A percentile compares a stretch with the other conserved stretches of the same genome.
phyloP scores from a whole-genome alignment of 2,329 filamentous ascomycete genomes.

The Ceratocystis papillata region DNA sequence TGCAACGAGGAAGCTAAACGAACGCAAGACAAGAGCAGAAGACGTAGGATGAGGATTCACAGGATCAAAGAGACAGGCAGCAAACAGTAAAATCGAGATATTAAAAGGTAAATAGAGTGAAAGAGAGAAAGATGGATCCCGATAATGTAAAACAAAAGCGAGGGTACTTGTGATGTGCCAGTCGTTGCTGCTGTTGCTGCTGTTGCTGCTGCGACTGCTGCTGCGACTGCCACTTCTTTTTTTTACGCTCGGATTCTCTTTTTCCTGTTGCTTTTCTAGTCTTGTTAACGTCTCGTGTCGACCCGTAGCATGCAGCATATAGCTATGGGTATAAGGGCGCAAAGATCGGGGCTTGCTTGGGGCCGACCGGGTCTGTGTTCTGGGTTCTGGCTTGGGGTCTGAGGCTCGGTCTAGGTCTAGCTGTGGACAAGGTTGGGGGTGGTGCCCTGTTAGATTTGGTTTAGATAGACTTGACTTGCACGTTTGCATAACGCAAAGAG shows the following conservation, averaged over 20 bases:
- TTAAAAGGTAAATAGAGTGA: not conserved
- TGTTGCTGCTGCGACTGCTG: not conserved
- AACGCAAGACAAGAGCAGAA: conserved; percentile 10
- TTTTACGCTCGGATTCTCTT: conserved; percentile 11
- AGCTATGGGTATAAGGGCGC: not conserved
- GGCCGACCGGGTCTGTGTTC: too few relatives aligned
- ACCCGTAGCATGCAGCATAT: not conserved
- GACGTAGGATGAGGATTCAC: conserved; percentile 3
- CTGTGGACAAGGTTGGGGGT: not conserved
- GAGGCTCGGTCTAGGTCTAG: not conserved
- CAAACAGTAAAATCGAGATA: conserved; percentile 1
- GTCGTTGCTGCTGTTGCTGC: not conserved
- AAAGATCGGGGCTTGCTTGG: not conserved
- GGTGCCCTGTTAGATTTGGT: not conserved
- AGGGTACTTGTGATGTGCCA: not conserved
- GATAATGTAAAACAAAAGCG: not conserved
- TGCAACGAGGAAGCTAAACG: conserved; percentile 13
- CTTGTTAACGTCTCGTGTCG: not conserved
- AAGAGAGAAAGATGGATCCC: not conserved
- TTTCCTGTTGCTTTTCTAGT: not conserved
- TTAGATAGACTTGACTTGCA: not conserved
- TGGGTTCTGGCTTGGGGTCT: not conserved
- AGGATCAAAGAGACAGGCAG: not conserved
- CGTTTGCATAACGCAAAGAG: not conserved
- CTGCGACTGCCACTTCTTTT: not conserved